Evolutionary conservation across 148 eudicot species (phyloP).

Genomic region (Fagopyrum tataricum): DNA sequence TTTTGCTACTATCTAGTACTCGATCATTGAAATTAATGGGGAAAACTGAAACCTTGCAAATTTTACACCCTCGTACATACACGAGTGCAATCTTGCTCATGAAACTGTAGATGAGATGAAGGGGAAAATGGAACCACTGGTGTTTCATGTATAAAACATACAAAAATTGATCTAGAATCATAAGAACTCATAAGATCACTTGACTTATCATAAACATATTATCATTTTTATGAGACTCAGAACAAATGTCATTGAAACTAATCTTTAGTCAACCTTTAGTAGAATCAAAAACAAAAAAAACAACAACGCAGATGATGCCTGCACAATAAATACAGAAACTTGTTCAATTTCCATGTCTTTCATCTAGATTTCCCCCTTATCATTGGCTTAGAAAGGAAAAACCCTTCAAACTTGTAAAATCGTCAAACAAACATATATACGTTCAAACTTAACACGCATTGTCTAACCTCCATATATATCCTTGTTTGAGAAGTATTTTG

Average conservation of each 20-base stretch:
- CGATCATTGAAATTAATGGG: too few relatives aligned
- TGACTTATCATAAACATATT: neutral
- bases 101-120: neutral
- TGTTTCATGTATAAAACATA: neutral
- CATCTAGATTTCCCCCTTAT: neutral
- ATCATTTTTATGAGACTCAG: neutral
- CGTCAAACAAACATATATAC: neutral
- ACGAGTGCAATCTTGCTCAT: neutral
- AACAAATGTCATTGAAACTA: neutral
- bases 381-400: too few relatives aligned
- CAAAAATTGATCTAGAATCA: neutral
- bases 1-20: too few relatives aligned
- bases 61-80: neutral
- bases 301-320: neutral
- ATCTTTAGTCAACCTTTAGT: too few relatives aligned
- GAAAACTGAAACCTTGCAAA: neutral
- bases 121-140: neutral
- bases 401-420: neutral
- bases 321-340: neutral
- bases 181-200: neutral
- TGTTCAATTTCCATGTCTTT: neutral
- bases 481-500: constrained; percentile 66
- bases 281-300: too few relatives aligned
- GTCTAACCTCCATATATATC: constrained; percentile 60
- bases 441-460: neutral